Conservation (phyloP, 805 yeast genomes). For the Yamadazyma laniorum region DNA sequence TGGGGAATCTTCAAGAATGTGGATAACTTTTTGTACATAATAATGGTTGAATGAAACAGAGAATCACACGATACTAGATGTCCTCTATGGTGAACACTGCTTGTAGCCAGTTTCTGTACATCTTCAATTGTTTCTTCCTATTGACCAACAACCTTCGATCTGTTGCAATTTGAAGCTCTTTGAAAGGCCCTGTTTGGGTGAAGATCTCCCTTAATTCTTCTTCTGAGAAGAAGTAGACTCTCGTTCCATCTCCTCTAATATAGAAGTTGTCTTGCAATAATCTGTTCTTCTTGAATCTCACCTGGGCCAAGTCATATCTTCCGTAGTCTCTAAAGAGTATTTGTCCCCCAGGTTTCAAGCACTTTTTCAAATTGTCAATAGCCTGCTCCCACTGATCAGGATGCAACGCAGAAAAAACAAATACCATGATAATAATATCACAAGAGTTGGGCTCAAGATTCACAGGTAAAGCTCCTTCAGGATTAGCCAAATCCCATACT, state of each 20-base stretch:
- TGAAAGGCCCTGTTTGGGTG: constrained; percentile 44
- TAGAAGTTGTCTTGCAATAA: constrained; percentile 89
- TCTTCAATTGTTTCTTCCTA: constrained; percentile 86
- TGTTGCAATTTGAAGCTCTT: constrained; percentile 76
- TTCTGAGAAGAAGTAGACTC: constrained; percentile 96
- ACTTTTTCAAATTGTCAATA: constrained; percentile 60
- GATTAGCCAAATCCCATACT: constrained; percentile 93
- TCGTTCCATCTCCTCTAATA: constrained; percentile 95
- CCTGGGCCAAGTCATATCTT: constrained; percentile 92
- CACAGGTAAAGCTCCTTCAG: constrained; percentile 73
- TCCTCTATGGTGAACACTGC: constrained; percentile 61
- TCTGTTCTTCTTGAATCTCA: constrained; percentile 86
- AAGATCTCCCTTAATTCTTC: constrained; percentile 82
- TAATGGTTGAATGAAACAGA: constrained; percentile 14
- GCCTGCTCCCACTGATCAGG: constrained; percentile 92
- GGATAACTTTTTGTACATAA: constrained; percentile 38
- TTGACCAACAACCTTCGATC: constrained; percentile 90
- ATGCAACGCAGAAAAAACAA: constrained; percentile 87
- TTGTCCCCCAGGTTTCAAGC: constrained; percentile 90
- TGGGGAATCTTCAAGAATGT: constrained; percentile 34
- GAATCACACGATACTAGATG: not conserved
- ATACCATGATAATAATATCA: constrained; percentile 91
- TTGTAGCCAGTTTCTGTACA: constrained; percentile 97
- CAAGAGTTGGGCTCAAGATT: constrained; percentile 77
- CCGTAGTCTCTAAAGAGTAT: constrained; percentile 93